A percentile compares a stretch with the other conserved stretches of the same genome.
Conservation (phyloP, 768 basidiomycete genomes). For the Coprinopsis cinerea region DNA sequence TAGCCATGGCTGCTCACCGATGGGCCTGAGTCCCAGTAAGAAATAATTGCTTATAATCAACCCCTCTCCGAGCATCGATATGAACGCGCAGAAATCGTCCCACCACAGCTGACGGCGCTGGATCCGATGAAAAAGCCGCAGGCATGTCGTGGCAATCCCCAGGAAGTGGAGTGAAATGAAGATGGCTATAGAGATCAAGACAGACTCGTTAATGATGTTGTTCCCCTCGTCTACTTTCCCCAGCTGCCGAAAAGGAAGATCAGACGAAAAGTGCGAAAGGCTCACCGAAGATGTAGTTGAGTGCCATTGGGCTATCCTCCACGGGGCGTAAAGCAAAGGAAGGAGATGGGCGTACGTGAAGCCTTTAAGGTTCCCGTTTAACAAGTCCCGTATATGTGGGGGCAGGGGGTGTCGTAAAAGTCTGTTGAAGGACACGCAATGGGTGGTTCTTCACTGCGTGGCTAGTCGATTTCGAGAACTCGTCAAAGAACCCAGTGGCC, state of each 20-base stretch:
- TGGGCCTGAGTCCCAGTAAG: not conserved
- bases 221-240: too few species aligned
- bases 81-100: conserved; percentile 2
- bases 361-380: too few species aligned
- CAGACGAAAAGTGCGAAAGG: not conserved
- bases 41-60: not conserved
- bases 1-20: not conserved
- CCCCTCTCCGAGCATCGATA: not conserved
- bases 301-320: not conserved
- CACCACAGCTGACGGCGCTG: not conserved
- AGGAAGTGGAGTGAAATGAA: not conserved
- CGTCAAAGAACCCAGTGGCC: too few species aligned
- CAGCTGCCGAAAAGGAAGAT: too few species aligned
- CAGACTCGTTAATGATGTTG: not conserved
- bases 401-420: too few species aligned
- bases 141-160: not conserved
- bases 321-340: not conserved
- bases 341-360: not conserved
- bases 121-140: not conserved
- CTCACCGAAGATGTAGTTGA: not conserved
- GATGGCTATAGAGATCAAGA: not conserved
- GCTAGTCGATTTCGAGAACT: too few species aligned
- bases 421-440: too few species aligned
- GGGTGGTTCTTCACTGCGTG: too few species aligned
- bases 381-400: too few species aligned